Base-by-base conservation (phyloP, 83 land plant species). In the Isoetes engelmannii region DNA sequence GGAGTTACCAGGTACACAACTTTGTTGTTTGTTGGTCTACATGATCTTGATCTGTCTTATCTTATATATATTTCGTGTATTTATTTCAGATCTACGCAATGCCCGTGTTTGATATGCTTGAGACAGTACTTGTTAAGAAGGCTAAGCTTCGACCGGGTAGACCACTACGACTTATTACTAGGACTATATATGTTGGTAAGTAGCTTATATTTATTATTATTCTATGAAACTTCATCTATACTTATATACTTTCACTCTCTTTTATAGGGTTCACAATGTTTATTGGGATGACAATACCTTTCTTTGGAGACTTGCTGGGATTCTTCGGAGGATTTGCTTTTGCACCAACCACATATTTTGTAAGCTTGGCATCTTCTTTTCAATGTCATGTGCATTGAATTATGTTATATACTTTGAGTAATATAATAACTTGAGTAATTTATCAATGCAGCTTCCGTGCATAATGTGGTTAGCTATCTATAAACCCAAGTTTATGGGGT, bases 1-100 rank as follows among this genome's bases (percentile, higher is more conserved):
- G 86, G 5, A 84, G 86, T 64, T 84, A 84, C 65, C 86, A 84
- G 81, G 86, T 79, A 6, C 0, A 59, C 3, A 59, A 51, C 0
- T 12, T 12, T 51, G 0, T 0, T 51, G 13, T 17, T 51, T 0
- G 55, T 51, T 51, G 15, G 13, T 51, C 55, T 51, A 51, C 18
- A 2, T 8, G 37, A 28, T 12, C 19, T 59, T 2, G 19, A 0
- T 28, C 0, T 28, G 2, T 28, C 2, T 28, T 28, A 0, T 28
- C 2, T 28, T 28, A 28, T 28, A 28, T 28, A 28, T 41, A 17
- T 55, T 21, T 57, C 21, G 0, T 51, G 15, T 12, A 10, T 64
- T 64, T 17, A 41, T 17, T 21, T 28, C 10, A 45, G 67, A 64
- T 64, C 12, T 64, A 64, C 3, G 67, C 67, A 37, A 64, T 64